Evolutionary conservation across 2,329 filamentous ascomycete genomes (phyloP).

Genomic region (Elsinoe batatas): DNA sequence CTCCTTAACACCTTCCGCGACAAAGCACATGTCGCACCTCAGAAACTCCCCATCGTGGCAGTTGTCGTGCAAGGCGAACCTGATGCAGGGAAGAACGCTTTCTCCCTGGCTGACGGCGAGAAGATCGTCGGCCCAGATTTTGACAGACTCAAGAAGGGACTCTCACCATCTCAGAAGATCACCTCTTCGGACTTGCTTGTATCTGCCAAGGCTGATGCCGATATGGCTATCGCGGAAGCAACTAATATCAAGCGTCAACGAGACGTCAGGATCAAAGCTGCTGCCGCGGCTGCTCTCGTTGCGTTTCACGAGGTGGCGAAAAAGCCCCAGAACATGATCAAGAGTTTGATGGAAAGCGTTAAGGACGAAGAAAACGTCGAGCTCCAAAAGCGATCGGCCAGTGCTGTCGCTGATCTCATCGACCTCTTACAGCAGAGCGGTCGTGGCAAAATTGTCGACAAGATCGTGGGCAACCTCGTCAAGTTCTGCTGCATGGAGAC

Average conservation of each 20-base stretch:
- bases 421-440: slow-evolving; percentile 72
- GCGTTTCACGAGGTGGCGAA: slow-evolving; percentile 82
- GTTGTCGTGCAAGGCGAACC: slow-evolving; percentile 90
- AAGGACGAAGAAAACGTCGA: slow-evolving; percentile 89
- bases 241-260: slow-evolving; percentile 67
- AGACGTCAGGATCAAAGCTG: slow-evolving; percentile 77
- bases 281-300: slow-evolving; percentile 77
- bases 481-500: slow-evolving; percentile 98
- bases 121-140: slow-evolving; percentile 79
- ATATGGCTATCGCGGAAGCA: slow-evolving; percentile 68
- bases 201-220: slow-evolving; percentile 63
- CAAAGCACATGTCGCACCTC: slow-evolving; percentile 67
- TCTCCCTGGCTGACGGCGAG: slow-evolving; percentile 78
- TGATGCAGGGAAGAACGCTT: slow-evolving; percentile 84
- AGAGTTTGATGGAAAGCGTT: slow-evolving; percentile 95
- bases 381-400: slow-evolving; percentile 76
- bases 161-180: slow-evolving; percentile 78
- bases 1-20: slow-evolving; percentile 87
- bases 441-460: slow-evolving; percentile 79
- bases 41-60: slow-evolving; percentile 68
- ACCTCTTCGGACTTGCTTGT: slow-evolving; percentile 70
- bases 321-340: slow-evolving; percentile 87
- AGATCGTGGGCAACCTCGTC: slow-evolving; percentile 88
- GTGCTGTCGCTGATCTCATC: slow-evolving; percentile 76
- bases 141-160: slow-evolving; percentile 75